Percentiles rank a stretch among this genome's conserved stretches.
phyloP scores from a whole-genome alignment of 108 stramenopile genomes.

The Parmales sp. region DNA sequence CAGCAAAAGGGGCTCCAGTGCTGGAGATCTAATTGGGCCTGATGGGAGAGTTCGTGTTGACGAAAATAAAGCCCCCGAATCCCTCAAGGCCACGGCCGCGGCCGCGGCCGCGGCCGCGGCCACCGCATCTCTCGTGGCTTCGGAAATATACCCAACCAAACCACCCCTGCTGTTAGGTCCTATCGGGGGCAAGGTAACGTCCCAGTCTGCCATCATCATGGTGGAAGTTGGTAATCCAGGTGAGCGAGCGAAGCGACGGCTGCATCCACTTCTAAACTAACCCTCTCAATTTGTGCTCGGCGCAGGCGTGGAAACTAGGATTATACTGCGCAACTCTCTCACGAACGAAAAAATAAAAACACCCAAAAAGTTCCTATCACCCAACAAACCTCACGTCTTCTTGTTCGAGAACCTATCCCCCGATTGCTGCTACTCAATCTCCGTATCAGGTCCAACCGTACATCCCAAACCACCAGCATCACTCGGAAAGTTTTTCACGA shows the following conservation, averaged over 20 bases:
- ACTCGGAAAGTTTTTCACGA: not conserved
- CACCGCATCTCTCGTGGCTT: not conserved
- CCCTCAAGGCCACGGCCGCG: too few relatives aligned
- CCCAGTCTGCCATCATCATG: not conserved
- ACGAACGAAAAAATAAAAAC: not conserved
- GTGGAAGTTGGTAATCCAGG: not conserved
- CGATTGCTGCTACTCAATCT: not conserved
- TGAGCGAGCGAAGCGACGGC: not conserved
- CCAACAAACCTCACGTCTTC: not conserved
- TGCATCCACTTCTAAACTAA: too few relatives aligned
- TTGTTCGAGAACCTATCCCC: not conserved
- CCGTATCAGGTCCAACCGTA: not conserved
- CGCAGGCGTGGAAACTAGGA: too few relatives aligned
- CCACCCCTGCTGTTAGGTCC: slow-evolving; percentile 1
- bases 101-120: not conserved
- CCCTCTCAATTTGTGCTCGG: too few relatives aligned
- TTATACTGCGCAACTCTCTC: not conserved
- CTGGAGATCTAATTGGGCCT: not conserved
- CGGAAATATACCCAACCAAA: not conserved
- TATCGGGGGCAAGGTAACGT: not conserved
- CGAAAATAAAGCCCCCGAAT: too few relatives aligned
- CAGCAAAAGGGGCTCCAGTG: not conserved
- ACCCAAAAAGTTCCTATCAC: not conserved
- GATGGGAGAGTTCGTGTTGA: too few relatives aligned
- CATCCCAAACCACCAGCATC: not conserved